These are phyloP conservation scores for Kodamaea plutei DNA, from an alignment of 1,139 yeast genomes.

Conservation along the genomic window DNA sequence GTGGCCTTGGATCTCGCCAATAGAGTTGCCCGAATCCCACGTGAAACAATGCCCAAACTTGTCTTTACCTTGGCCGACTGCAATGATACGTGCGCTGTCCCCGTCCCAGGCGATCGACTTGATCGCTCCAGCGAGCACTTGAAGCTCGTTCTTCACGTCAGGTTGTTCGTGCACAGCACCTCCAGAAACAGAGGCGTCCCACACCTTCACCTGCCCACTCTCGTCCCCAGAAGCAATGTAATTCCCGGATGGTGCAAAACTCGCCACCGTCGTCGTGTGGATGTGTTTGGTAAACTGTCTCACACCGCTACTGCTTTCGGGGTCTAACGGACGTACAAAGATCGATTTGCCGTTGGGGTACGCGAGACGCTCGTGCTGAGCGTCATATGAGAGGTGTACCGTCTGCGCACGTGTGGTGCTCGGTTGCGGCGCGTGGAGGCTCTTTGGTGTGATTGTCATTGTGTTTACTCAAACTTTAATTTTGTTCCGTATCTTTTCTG, in stretches of 20 bases:
- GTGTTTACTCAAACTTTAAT: too few relatives aligned
- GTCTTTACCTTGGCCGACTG: constrained; percentile 94
- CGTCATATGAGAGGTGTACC: constrained; percentile 72
- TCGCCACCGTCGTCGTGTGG: constrained; percentile 63
- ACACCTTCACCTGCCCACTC: constrained; percentile 78
- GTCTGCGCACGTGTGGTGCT: constrained; percentile 66
- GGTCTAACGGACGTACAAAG: constrained; percentile 60
- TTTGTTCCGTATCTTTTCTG: too few relatives aligned
- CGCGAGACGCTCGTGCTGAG: constrained; percentile 61
- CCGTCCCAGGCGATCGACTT: constrained; percentile 91
- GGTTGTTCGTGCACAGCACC: constrained; percentile 45
- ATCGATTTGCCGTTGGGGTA: constrained; percentile 83
- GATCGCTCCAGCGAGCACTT: constrained; percentile 76
- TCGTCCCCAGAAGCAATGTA: constrained; percentile 93
- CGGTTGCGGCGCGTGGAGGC: constrained; percentile 70
- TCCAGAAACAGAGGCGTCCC: constrained; percentile 78
- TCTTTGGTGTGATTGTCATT: constrained; percentile 26
- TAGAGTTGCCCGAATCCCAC: constrained; percentile 90
- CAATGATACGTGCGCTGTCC: constrained; percentile 79
- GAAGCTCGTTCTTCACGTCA: constrained; percentile 74
- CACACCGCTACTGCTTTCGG: constrained; percentile 34
- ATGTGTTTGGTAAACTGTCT: constrained; percentile 73
- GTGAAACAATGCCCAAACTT: constrained; percentile 90
- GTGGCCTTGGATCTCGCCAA: constrained; percentile 95
- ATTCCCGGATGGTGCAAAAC: constrained; percentile 84